Evolutionary conservation across 208 protist genomes (phyloP).

Genomic region (Leishmania lainsoni): DNA sequence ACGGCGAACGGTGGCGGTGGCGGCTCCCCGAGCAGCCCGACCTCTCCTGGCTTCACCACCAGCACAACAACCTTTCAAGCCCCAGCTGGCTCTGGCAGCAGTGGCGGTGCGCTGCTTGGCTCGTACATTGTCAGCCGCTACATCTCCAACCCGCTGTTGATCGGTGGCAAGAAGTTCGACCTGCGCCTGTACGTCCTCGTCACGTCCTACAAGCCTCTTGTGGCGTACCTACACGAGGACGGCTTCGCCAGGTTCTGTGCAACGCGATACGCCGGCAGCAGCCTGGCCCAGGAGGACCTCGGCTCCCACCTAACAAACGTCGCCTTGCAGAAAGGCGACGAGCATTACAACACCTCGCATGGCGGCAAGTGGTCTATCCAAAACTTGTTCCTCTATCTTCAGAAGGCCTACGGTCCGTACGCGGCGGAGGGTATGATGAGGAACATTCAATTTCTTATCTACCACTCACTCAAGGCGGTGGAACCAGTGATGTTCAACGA

Average conservation of each 20-base stretch:
- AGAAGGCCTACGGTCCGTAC: conserved; percentile 72
- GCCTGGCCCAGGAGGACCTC: conserved; percentile 71
- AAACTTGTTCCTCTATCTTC: conserved; percentile 89
- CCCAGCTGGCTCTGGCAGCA: neutral
- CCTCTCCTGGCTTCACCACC: conserved; percentile 1
- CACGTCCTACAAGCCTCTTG: conserved; percentile 91
- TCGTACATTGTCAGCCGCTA: conserved; percentile 94
- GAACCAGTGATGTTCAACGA: conserved; percentile 95
- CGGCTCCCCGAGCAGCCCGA: neutral
- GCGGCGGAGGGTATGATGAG: conserved; percentile 73
- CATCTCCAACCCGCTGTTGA: conserved; percentile 95
- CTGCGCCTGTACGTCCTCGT: conserved; percentile 97
- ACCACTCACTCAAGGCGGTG: conserved; percentile 90
- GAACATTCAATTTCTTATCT: conserved; percentile 94
- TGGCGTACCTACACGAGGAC: conserved; percentile 90
- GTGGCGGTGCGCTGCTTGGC: conserved; percentile 30
- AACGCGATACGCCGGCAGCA: conserved; percentile 75
- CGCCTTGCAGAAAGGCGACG: conserved; percentile 94
- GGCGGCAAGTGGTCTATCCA: conserved; percentile 95
- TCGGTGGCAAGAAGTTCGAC: conserved; percentile 97
- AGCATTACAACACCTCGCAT: conserved; percentile 93
- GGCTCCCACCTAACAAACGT: conserved; percentile 97
- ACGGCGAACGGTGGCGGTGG: conserved; percentile 10
- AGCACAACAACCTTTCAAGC: neutral
- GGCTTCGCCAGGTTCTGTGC: conserved; percentile 96